Base-by-base conservation (phyloP, 1,284 basidiomycete species). In the Calocybe gambosa region DNA sequence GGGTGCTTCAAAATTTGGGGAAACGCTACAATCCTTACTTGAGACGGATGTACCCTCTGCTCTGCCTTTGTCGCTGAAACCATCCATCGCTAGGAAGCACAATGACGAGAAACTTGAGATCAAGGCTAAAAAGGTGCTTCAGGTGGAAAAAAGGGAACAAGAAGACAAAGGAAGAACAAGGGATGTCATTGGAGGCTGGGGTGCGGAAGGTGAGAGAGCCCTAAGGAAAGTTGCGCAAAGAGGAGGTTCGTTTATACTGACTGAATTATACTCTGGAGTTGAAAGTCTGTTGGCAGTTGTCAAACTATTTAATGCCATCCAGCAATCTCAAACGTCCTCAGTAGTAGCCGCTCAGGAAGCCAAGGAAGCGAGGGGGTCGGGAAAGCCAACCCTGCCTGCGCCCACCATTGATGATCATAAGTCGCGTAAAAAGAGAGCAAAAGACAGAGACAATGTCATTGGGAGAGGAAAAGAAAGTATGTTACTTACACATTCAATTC, bases 131-230 rank as follows among this genome's bases (percentile, higher is more conserved):
- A 85, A 80, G 53, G 72, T 79, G 1, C 67, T 87, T 10, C 80
- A 78, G 52, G 64, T 75, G 15, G 85, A 90, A 60, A 80, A 73
- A 65, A 89, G 82, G 63, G 84, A 84, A 53, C 82, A 74, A 54
- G 87, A 89, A 55, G 87, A 89, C 55, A 80, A 72, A 55, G 80
- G 82, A 1, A 70, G 82, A 49, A 71, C 89, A 50, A 77, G 65
- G 39, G 87, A 89, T 62, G 78, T 86, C 3, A 90, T 90, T 55
- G 87, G 82, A 39, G 87, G 85, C 16, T 90, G 88, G 87, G 87
- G 87, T 28, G 84, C 75, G 7, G 87, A 89, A 62, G 72, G 78
- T 52, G 88, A 90, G 60, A 68, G 88, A 45, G 78, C 78, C 2
- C 62, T 90, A 49, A 67, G 87, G 51, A 90, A 90, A 62, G 80